Evolutionary conservation across 2,329 filamentous ascomycete genomes (phyloP), one percentile per base, ranked within the genome.

Genomic region (Fusarium foetens): DNA sequence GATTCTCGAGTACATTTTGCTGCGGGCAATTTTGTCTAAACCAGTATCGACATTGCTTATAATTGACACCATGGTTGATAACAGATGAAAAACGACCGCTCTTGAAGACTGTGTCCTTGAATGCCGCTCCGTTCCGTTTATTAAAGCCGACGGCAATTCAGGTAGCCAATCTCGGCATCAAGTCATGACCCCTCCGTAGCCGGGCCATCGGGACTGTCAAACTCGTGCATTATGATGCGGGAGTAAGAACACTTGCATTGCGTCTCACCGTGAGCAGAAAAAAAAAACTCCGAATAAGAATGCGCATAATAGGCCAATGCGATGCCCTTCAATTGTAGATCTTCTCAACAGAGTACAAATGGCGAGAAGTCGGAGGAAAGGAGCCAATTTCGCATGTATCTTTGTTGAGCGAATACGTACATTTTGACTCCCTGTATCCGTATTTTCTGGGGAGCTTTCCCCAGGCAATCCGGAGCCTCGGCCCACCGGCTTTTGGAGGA

Each of bases 401-500:
- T 63, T 72, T 72, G 70, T 72, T 72, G 70, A 72, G 69, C 36
- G 16, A 58, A 58, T 72, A 70, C 58, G 65, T 71, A 71, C 63
- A 51, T 23, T 43, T 39, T n/a, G 39, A 57, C 58, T 43, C 55
- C 39, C 25, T 35, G 36, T 29, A 42, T 36, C 31, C 17, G 36
- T 39, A 53, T 33, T 69, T 31, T 33, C 39, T 45, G 42, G 65
- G 46, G 64, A 39, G 39, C 45, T 70, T 70, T 58, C 69, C 66
- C 66, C 66, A 35, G 52, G 49, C 33, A 42, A 43, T 31, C 36
- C 21, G 55, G 58, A 71, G 68, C 76, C 76, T 77, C 76, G 76
- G 76, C 59, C 73, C 71, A 76, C 67, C 75, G 75, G 75, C 73
- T 74, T 63, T 63, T 59, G 58, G 62, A 55, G 53, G 59, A 61